A percentile compares a stretch with the other conserved stretches of the same genome.
Evolutionary conservation across 306 rosid genomes (phyloP).

Genomic region (Casuarina equisetifolia): DNA sequence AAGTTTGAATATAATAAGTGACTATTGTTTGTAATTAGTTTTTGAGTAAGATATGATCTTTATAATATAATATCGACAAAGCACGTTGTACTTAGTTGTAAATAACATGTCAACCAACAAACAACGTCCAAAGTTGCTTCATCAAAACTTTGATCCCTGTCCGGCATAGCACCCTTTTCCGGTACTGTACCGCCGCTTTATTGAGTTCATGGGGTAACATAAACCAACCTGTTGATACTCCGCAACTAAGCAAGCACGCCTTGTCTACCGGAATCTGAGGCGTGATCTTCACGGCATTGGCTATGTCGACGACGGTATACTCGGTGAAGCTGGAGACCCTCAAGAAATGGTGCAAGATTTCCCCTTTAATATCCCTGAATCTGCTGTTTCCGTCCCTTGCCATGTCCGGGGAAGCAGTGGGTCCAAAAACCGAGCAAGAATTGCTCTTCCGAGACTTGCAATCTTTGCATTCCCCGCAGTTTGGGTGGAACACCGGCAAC

Average conservation of each 20-base stretch:
- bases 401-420: conserved; percentile 14
- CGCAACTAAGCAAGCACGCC: conserved; percentile 68
- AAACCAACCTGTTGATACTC: conserved; percentile 58
- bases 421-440: conserved; percentile 31
- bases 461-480: conserved; percentile 59
- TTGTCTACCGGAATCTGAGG: conserved; percentile 41
- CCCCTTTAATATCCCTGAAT: conserved; percentile 55
- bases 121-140: no score
- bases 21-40: no score
- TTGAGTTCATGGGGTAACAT: no score
- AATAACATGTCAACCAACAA: no score
- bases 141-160: no score
- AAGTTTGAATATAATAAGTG: no score
- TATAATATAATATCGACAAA: no score
- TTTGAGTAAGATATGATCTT: no score
- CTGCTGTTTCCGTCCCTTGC: conserved; percentile 58
- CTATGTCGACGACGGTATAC: conserved; percentile 60
- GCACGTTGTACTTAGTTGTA: no score
- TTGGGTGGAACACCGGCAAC: conserved; percentile 53
- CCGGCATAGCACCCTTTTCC: no score
- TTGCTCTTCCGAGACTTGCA: conserved; percentile 55
- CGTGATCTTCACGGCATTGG: conserved; percentile 46
- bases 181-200: no score
- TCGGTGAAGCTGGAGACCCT: conserved; percentile 61
- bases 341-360: conserved; percentile 41